Evolutionary conservation across 208 protist genomes (phyloP), one percentile per base, ranked within the genome.

Genomic region (Polymyxa betae): DNA sequence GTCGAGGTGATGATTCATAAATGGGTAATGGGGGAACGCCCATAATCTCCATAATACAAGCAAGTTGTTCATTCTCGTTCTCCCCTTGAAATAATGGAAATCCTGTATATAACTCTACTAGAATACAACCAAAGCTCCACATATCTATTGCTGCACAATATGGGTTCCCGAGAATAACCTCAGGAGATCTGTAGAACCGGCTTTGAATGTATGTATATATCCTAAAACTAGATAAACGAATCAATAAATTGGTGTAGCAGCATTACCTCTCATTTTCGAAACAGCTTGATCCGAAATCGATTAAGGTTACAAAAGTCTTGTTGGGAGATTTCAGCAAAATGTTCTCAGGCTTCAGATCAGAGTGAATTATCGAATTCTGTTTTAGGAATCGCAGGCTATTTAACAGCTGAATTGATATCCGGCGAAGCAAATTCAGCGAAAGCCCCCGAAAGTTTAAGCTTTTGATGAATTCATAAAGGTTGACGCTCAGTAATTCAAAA

Each of bases 391-490:
- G 20, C 16, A 92, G 78, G 38, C 78, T 46, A 16, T 38, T 46
- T 41, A 90, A 88, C 29, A 94, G 49, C 87, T 95, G 92, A 38
- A 88, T 0, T 0, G 92, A 0, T 77, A 95, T 93, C 12, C 89
- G 91, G 16, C 93, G 77, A 32, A 95, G 88, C 0, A 97, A 92
- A 38, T 10, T 38, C 24, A 96, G 54, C 77, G 91, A 93, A n/a
- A 97, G 92, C 16, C 94, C 93, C 32, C 91, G 77, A 89, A 96
- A 97, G 54, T 95, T 43, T 87, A 94, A 96, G 29, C 89, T 64
- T 90, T 96, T 96, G 87, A 97, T 92, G 40, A 96, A 94, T 89
- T 97, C 96, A 92, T 97, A 98, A 29, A 98, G 92, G 92, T 98
- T 97, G 12, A 96, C 90, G 38, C 88, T 92, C 5, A 98, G 78